A percentile compares a stretch with the other conserved stretches of the same genome.
Evolutionary conservation across 257 asterid genomes (phyloP).

Genomic region (Lavandula angustifolia): DNA sequence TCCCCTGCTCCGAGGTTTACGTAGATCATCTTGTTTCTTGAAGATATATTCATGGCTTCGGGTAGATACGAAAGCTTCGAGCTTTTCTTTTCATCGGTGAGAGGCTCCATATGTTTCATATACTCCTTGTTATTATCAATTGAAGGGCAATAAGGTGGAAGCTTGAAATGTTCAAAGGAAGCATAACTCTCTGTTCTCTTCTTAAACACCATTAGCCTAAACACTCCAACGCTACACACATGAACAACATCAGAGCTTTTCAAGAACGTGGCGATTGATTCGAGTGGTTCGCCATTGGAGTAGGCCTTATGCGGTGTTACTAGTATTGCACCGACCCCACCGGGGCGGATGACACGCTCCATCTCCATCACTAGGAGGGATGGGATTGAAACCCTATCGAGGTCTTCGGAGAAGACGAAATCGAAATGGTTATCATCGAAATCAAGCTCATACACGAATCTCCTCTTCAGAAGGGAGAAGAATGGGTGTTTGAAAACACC

Average conservation of each 20-base stretch:
- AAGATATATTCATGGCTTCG: conserved; percentile 62
- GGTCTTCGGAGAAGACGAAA: conserved; percentile 71
- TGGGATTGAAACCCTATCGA: conserved; percentile 70
- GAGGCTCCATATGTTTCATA: conserved; percentile 69
- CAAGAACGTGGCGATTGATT: conserved; percentile 46
- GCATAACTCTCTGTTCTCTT: conserved; percentile 48
- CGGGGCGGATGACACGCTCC: conserved; percentile 82
- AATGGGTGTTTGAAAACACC: conserved; percentile 65
- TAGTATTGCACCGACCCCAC: conserved; percentile 79
- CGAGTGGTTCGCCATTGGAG: conserved; percentile 42
- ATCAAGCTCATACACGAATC: conserved; percentile 67
- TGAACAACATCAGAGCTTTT: conserved; percentile 61
- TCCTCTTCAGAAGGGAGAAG: conserved; percentile 73
- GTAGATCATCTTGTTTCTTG: conserved; percentile 67
- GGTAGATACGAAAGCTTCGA: conserved; percentile 56
- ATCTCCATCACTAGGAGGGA: conserved; percentile 73
- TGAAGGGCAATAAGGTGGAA: conserved; percentile 71
- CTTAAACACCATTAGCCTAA: conserved; percentile 58
- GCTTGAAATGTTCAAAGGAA: conserved; percentile 49
- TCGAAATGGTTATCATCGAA: conserved; percentile 63
- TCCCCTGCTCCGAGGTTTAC: conserved; percentile 78
- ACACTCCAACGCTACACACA: conserved; percentile 54
- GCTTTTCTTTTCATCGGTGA: conserved; percentile 21
- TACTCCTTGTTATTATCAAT: conserved; percentile 51
- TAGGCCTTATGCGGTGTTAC: conserved; percentile 32